Conservation (phyloP, 1,284 basidiomycete genomes). For the Trametes polyzona region DNA sequence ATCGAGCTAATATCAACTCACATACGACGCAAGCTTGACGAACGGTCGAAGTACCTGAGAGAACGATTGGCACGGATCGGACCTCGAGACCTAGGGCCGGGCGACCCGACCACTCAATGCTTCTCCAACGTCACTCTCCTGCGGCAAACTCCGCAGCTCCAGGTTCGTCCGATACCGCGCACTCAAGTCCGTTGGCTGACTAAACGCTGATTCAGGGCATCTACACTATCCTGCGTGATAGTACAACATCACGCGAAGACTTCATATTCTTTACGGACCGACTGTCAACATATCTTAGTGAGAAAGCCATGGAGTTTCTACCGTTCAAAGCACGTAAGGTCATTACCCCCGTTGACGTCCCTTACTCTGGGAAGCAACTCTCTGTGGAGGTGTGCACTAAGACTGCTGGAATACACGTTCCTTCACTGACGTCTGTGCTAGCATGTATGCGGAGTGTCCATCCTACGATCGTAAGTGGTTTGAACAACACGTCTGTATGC, state of each 20-base stretch:
- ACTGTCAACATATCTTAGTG: constrained; percentile 83
- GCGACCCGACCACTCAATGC: constrained; percentile 39
- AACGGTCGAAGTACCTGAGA: constrained; percentile 77
- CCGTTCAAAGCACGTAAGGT: constrained; percentile 72
- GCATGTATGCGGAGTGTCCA: constrained; percentile 79
- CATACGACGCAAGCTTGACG: constrained; percentile 82
- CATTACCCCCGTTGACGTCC: constrained; percentile 66
- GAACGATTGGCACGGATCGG: constrained; percentile 61
- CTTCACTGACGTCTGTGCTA: background rate
- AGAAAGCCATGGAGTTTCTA: constrained; percentile 82
- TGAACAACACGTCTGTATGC: background rate
- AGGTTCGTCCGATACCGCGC: constrained; percentile 46
- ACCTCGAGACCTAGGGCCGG: constrained; percentile 25
- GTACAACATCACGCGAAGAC: constrained; percentile 73
- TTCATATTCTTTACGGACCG: constrained; percentile 92
- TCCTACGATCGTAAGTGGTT: constrained; percentile 73
- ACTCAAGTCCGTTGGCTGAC: background rate
- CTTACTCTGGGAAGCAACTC: constrained; percentile 65
- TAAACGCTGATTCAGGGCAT: constrained; percentile 68
- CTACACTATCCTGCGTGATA: constrained; percentile 83
- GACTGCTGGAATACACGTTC: background rate
- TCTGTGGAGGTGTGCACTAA: constrained; percentile 52
- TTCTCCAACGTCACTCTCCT: constrained; percentile 72
- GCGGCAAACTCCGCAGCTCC: constrained; percentile 81
- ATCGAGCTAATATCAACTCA: constrained; percentile 95